A percentile compares a stretch with the other conserved stretches of the same genome.
Evolutionary conservation across 371 early-diverging fungal genomes (phyloP).

Genomic region (Dinochytrium kinnereticum): DNA sequence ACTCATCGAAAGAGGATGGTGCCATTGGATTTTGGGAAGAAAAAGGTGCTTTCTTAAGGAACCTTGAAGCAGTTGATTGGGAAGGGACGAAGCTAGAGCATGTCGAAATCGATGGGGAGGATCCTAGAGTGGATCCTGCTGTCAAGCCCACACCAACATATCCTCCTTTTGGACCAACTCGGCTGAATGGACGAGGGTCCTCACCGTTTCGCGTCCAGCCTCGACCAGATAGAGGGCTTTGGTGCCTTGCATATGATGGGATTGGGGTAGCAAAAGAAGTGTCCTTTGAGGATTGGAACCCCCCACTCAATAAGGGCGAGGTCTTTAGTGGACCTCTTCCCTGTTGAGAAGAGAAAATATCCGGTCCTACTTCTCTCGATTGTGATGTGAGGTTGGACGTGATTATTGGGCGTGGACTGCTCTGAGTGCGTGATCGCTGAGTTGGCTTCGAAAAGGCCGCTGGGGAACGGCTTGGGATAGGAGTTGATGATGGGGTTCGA

Average conservation of each 20-base stretch:
- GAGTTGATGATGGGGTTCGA: not conserved
- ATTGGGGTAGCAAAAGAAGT: not conserved
- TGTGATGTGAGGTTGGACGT: conserved; percentile 14
- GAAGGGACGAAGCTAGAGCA: too few relatives aligned
- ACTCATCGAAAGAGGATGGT: too few relatives aligned
- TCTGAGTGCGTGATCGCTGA: too few relatives aligned
- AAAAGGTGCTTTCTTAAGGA: too few relatives aligned
- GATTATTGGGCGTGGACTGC: too few relatives aligned
- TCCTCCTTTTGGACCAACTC: conserved; percentile 8
- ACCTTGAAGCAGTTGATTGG: too few relatives aligned
- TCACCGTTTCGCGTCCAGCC: conserved; percentile 17
- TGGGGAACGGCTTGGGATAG: not conserved
- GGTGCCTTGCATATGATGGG: not conserved
- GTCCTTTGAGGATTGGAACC: too few relatives aligned
- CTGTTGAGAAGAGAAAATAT: too few relatives aligned
- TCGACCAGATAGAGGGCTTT: conserved; percentile 3
- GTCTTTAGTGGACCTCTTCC: too few relatives aligned
- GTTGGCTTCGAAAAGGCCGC: not conserved
- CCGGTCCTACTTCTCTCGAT: too few relatives aligned
- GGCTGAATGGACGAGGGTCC: not conserved
- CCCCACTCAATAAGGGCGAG: too few relatives aligned
- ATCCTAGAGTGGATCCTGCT: not conserved
- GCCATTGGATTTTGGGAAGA: too few relatives aligned
- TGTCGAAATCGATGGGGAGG: not conserved
- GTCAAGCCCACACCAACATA: conserved; percentile 14